Conservation (phyloP, 2,329 filamentous ascomycete genomes). For the Pseudocercospora eumusae region DNA sequence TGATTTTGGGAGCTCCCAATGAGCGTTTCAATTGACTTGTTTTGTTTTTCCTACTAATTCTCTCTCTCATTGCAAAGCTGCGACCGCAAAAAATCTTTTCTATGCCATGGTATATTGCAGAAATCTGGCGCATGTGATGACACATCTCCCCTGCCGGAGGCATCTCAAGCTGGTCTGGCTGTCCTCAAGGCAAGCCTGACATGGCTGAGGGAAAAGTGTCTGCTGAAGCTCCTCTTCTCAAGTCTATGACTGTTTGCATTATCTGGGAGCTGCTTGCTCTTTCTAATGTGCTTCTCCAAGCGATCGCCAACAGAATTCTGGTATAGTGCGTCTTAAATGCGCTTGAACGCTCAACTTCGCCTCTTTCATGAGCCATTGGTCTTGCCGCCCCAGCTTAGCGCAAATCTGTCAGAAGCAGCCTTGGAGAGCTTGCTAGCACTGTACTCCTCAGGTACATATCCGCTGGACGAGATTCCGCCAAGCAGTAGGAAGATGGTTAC, state of each 20-base stretch:
- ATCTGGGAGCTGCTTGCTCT: neutral
- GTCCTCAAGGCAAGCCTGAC: neutral
- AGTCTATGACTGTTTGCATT: conserved; percentile 7
- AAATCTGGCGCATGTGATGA: neutral
- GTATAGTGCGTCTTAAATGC: neutral
- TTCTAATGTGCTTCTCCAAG: neutral
- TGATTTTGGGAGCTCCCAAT: too few species aligned
- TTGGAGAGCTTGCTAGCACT: conserved; percentile 25
- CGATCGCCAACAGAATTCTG: neutral
- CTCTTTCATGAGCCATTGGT: conserved; percentile 18
- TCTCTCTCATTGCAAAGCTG: neutral
- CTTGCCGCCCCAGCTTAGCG: conserved; percentile 24
- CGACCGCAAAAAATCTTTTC: neutral
- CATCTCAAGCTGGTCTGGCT: neutral
- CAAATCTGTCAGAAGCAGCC: conserved; percentile 19
- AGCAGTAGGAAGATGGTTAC: conserved; percentile 70
- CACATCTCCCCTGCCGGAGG: neutral
- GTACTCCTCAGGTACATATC: conserved; percentile 32
- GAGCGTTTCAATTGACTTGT: neutral
- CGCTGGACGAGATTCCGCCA: conserved; percentile 45
- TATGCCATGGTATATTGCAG: neutral
- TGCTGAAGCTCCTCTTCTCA: neutral
- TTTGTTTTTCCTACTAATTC: neutral
- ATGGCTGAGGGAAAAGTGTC: neutral
- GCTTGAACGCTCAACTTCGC: neutral